Evolutionary conservation across 768 basidiomycete genomes (phyloP).

Genomic region (Scleroderma citrinum): DNA sequence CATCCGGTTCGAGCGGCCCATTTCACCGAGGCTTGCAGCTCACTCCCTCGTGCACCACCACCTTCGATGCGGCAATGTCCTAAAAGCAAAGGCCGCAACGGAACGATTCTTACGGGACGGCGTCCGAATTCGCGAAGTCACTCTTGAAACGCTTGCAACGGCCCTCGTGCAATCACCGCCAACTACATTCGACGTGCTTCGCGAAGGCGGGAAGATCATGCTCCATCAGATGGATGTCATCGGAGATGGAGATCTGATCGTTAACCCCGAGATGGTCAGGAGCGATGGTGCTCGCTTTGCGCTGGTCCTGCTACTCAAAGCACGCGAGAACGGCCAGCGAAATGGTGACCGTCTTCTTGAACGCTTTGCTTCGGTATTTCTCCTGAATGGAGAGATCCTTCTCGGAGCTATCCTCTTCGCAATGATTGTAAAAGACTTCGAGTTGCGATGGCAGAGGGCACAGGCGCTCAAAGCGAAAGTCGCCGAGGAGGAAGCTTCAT

Average conservation of each 20-base stretch:
- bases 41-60: slow-evolving; percentile 64
- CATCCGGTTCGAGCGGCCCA: slow-evolving; percentile 41
- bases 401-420: slow-evolving; percentile 69
- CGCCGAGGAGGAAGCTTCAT: slow-evolving; percentile 12
- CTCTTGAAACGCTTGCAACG: slow-evolving; percentile 39
- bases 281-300: slow-evolving; percentile 44
- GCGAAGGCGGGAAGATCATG: slow-evolving; percentile 12
- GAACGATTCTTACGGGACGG: slow-evolving; percentile 49
- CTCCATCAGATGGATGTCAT: slow-evolving; percentile 10
- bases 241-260: slow-evolving; percentile 17
- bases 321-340: slow-evolving; percentile 48
- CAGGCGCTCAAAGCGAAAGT: slow-evolving; percentile 19
- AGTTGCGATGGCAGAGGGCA: slow-evolving; percentile 32
- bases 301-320: slow-evolving; percentile 45
- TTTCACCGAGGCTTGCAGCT: slow-evolving; percentile 55
- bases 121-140: slow-evolving; percentile 41
- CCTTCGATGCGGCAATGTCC: slow-evolving; percentile 43
- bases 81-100: slow-evolving; percentile 45
- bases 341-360: slow-evolving; percentile 59
- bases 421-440: slow-evolving; percentile 58
- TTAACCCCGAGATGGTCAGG: slow-evolving; percentile 32
- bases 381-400: slow-evolving; percentile 76
- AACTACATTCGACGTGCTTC: slow-evolving; percentile 15
- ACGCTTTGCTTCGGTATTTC: slow-evolving; percentile 52
- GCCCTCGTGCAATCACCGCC: slow-evolving; percentile 18